Evolutionary conservation across 352 stramenopile genomes (phyloP), one percentile per base, ranked within the genome.

Genomic region (Phytopythium ostracodes): DNA sequence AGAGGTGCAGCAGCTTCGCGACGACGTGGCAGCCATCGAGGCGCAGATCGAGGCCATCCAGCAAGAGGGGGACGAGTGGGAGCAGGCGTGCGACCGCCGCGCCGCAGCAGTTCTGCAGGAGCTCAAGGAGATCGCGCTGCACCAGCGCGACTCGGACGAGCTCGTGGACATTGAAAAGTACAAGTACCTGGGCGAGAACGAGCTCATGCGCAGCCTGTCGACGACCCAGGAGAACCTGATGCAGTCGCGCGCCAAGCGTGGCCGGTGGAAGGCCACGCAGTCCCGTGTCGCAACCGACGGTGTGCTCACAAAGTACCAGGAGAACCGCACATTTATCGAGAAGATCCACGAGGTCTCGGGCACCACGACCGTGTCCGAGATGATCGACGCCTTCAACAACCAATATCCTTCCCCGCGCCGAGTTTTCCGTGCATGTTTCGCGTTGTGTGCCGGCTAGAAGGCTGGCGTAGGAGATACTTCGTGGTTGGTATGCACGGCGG

Each of bases 381-480:
- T 94, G 74, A 94, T 94, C 64, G 81, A 94, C 15, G 81, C 79
- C 1, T 94, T 94, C 67, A 91, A 92, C 68, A 87, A 82, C 43
- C 83, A 94, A 85, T 81, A 82, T 84, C 73, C 73, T 69, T 68
- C 31, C 31, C 43, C 38, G 47, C 36, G 43, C 44, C 46, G 56
- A 47, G 5, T 27, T 56, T 35, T n/a, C 4, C 40, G 3, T 65
- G 36, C 31, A 56, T 40, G 49, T n/a, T 56, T 56, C 18, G 15
- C 11, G 36, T 43, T 27, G 56, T 0, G 29, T 7, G 29, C 29
- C 29, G 29, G 29, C 29, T 33, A 33, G 29, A 33, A 33, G 29
- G 29, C 4, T 8, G 3, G 29, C 3, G 29, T 33, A 33, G 29
- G 29, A 33, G 29, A 56, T 43, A 25, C 5, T 31, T 18, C 59